phyloP scores from a whole-genome alignment of 23 red algal genomes.

The Agarophyton chilense region DNA sequence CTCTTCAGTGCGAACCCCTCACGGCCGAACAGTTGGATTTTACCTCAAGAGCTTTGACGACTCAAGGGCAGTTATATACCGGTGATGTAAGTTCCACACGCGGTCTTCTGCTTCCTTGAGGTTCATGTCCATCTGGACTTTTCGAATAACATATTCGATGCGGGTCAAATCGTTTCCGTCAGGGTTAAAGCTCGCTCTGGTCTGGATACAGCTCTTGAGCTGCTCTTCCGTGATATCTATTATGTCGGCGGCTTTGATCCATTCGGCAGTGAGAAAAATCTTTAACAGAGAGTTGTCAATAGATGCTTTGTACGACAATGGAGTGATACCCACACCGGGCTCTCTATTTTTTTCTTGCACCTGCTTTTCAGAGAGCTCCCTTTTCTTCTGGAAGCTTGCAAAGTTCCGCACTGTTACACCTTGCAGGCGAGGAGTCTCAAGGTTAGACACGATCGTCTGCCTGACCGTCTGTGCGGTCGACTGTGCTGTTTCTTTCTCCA shows the following conservation, averaged over 20 bases:
- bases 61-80: background rate
- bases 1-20: too few species aligned
- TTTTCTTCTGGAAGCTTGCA: slow-evolving; percentile 2
- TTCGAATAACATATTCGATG: background rate
- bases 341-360: slow-evolving; percentile 36
- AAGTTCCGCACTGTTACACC: slow-evolving; percentile 18
- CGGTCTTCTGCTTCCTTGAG: slow-evolving; percentile 26
- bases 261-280: slow-evolving; percentile 24
- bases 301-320: slow-evolving; percentile 34
- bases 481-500: too few species aligned
- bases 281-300: slow-evolving; percentile 30
- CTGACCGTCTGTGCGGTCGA: slow-evolving; percentile 11
- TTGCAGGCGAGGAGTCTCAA: slow-evolving; percentile 22
- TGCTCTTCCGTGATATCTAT: slow-evolving; percentile 44
- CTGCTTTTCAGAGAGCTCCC: slow-evolving; percentile 55
- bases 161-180: background rate
- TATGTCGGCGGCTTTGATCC: slow-evolving; percentile 8
- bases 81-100: slow-evolving; percentile 22
- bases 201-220: slow-evolving; percentile 6
- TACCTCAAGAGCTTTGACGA: too few species aligned
- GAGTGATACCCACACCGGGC: slow-evolving; percentile 1
- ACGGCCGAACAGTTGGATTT: too few species aligned
- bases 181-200: background rate
- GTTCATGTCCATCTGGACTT: slow-evolving; percentile 33
- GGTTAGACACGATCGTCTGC: background rate